Percentiles rank a stretch among this genome's conserved stretches.
Conservation (phyloP, 257 asterid species). For the Nicotiana tabacum region DNA sequence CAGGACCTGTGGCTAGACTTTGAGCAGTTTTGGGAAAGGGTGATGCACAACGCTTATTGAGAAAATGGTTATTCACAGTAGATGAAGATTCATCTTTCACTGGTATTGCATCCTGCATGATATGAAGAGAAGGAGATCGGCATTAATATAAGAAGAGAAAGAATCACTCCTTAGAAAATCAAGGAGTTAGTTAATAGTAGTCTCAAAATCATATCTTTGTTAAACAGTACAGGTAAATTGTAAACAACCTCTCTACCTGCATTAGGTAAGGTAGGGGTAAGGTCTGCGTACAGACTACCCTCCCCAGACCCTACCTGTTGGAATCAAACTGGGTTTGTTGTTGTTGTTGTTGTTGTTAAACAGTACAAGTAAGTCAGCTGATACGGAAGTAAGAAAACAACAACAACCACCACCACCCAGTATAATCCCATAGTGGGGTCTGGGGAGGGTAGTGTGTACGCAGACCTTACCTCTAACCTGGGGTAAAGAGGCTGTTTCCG, state of each 20-base stretch:
- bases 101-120: slow-evolving; percentile 55
- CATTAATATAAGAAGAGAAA: not conserved
- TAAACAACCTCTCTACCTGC: too few relatives aligned
- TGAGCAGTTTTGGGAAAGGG: slow-evolving; percentile 25
- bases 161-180: not conserved
- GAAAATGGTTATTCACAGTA: slow-evolving; percentile 33
- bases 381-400: too few relatives aligned
- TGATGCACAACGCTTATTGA: slow-evolving; percentile 41
- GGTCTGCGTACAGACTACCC: too few relatives aligned
- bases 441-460: too few relatives aligned
- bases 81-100: slow-evolving; percentile 52
- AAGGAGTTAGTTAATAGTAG: not conserved
- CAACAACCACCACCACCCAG: too few relatives aligned
- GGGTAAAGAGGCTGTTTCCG: too few relatives aligned
- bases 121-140: not conserved
- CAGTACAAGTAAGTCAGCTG: not conserved
- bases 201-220: not conserved
- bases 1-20: slow-evolving; percentile 58
- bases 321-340: too few relatives aligned
- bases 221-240: not conserved
- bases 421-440: too few relatives aligned
- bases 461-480: too few relatives aligned
- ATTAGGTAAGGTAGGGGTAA: too few relatives aligned
- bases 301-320: too few relatives aligned
- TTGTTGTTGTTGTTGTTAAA: too few relatives aligned